Evolutionary conservation across 1,139 yeast genomes (phyloP), one percentile per base, ranked within the genome.

Genomic region (Ogataea hybrid): DNA sequence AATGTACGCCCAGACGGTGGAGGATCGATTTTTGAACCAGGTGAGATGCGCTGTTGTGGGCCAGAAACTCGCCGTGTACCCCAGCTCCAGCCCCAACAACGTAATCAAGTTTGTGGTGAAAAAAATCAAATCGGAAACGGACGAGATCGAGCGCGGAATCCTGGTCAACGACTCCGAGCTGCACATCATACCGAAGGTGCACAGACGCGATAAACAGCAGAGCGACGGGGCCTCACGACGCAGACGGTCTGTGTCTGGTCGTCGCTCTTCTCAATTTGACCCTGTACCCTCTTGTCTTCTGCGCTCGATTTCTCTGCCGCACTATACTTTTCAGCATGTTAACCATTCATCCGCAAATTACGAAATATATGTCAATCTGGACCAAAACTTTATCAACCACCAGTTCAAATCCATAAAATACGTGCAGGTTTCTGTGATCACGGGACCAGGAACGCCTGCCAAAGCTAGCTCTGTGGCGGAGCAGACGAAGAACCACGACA

Each of bases 101-200:
- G 68, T 76, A 3, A 92, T 95, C 6, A 72, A 72, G 35, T 74
- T 88, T 28, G 43, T 35, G 17, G 60, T 61, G 46, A 68, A 71
- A 25, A 85, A 87, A 5, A 70, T 79, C 12, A 80, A 76, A 49
- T 73, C 88, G 9, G 83, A 81, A 10, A 78, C 84, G 0, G 62
- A 61, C 4, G 64, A 64, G 4, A 60, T 61, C 23, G 48, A 61
- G 37, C 34, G 35, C 47, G 56, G 58, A 7, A 38, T 43, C 25
- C 64, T 92, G 8, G 75, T 82, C 0, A 84, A 87, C 2, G 78
- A 79, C 47, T 79, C 95, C 20, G 95, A 90, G 57, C 77, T 90
- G 8, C 79, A 87, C 35, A 81, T 92, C 41, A 89, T 95, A 3
- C 97, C 96, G 9, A 84, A 84, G 58, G 71, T 74, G 20, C 64